These are phyloP conservation scores for Leccinum sublutescens DNA, from an alignment of 768 basidiomycete species.

Conservation along the genomic window DNA sequence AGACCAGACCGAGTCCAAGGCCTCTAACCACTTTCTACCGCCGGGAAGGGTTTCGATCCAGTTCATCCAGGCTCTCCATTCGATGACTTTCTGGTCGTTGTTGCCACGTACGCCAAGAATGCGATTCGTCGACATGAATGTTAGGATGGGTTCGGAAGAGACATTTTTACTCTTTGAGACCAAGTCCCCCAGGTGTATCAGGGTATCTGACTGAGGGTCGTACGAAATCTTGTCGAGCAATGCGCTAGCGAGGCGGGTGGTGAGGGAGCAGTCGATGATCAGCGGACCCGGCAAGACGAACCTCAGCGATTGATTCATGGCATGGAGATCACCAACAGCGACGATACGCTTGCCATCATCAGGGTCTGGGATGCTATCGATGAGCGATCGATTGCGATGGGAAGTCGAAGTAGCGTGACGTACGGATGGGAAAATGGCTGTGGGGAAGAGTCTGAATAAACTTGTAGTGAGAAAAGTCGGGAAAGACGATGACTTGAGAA, in stretches of 20 bases:
- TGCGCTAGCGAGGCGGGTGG: conserved; percentile 38
- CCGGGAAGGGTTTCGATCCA: conserved; percentile 58
- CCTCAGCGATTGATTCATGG: conserved; percentile 68
- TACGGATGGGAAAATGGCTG: conserved; percentile 57
- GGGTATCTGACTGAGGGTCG: conserved; percentile 54
- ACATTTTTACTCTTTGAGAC: conserved; percentile 57
- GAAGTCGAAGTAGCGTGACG: background rate
- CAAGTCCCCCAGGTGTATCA: conserved; percentile 86
- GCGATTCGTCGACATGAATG: conserved; percentile 60
- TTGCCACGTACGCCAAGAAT: conserved; percentile 88
- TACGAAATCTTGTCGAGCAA: conserved; percentile 66
- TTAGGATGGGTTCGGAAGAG: conserved; percentile 61
- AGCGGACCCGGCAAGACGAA: conserved; percentile 35
- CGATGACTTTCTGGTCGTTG: conserved; percentile 87
- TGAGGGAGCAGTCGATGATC: background rate
- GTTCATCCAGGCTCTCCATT: conserved; percentile 85
- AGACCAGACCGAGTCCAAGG: conserved; percentile 46
- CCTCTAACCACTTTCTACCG: conserved; percentile 53
- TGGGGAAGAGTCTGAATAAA: conserved; percentile 41
- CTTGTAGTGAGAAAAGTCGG: conserved; percentile 57
- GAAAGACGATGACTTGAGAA: conserved; percentile 24
- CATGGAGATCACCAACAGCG: conserved; percentile 87
- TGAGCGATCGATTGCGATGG: background rate
- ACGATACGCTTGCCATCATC: conserved; percentile 56
- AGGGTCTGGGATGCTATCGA: conserved; percentile 40